Percentiles rank a stretch among this genome's conserved stretches.
These are phyloP conservation scores for Pseudocercospora pini-densiflorae DNA, from an alignment of 2,329 filamentous ascomycete genomes.

Conservation along the genomic window DNA sequence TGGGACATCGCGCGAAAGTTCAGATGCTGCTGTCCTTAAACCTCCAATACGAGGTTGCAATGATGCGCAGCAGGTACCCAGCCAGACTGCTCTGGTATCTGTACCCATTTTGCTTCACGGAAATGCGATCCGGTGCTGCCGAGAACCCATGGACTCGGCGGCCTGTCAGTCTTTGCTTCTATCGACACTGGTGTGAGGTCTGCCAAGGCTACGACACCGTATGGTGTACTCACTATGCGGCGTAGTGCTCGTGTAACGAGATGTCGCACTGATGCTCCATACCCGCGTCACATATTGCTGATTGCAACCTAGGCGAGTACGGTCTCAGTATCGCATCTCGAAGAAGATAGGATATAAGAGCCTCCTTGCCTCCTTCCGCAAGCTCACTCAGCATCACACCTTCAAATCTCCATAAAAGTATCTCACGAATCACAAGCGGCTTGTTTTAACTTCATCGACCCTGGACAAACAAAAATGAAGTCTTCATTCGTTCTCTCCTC, in stretches of 20 bases:
- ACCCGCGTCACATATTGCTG: background rate
- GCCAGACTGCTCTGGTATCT: background rate
- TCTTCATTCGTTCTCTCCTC: constrained; percentile 23
- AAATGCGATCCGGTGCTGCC: background rate
- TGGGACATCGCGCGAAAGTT: background rate
- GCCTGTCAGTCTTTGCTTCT: background rate
- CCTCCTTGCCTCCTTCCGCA: background rate
- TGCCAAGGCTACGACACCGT: background rate
- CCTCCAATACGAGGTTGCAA: background rate
- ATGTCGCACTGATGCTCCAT: background rate
- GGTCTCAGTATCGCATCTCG: background rate
- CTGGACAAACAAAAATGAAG: constrained; percentile 33
- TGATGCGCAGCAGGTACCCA: background rate
- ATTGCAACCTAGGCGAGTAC: background rate
- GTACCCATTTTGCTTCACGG: background rate
- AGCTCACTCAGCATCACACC: background rate
- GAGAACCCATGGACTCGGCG: background rate
- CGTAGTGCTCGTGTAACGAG: background rate
- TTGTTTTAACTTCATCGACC: background rate
- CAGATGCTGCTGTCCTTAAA: background rate
- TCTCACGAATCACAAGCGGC: background rate
- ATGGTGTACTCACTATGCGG: background rate
- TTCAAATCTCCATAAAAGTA: background rate
- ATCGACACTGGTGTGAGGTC: background rate
- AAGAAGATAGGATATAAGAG: background rate